phyloP scores from a whole-genome alignment of 164 flowering plant species.

The Nymphaea colorata region DNA sequence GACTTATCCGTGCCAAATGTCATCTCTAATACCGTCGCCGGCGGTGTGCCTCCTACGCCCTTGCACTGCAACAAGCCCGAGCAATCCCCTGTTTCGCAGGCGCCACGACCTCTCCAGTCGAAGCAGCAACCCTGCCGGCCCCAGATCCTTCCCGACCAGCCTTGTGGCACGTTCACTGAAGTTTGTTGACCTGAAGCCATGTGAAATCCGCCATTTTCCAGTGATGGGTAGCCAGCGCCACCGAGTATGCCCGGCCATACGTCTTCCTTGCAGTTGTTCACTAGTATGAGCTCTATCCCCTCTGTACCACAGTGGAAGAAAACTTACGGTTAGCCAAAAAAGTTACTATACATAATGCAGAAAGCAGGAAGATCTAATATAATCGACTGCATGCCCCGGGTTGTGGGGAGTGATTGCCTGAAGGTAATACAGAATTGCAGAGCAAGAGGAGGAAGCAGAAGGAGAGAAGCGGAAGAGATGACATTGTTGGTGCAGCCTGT shows the following conservation, averaged over 20 bases:
- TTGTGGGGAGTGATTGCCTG: neutral
- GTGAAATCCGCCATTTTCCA: conserved; percentile 64
- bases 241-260: conserved; percentile 77
- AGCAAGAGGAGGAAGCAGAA: neutral
- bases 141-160: conserved; percentile 61
- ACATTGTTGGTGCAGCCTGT: neutral
- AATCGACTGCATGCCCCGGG: too few species aligned
- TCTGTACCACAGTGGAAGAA: conserved; percentile 26
- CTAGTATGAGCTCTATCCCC: conserved; percentile 44
- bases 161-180: conserved; percentile 22
- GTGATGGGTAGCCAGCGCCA: conserved; percentile 53
- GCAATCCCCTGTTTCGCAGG: conserved; percentile 50
- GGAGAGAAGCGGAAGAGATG: neutral
- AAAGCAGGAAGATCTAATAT: neutral
- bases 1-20: conserved; percentile 38
- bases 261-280: conserved; percentile 53
- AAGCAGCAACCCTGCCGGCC: conserved; percentile 49
- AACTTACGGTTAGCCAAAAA: neutral
- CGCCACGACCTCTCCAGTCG: conserved; percentile 24
- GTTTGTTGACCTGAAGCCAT: conserved; percentile 34
- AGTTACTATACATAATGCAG: neutral
- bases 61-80: conserved; percentile 32
- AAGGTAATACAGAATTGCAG: neutral
- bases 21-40: conserved; percentile 61
- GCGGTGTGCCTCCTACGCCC: conserved; percentile 50